Percentiles rank a stretch among this genome's conserved stretches.
Evolutionary conservation across 176 grass and related monocot genomes (phyloP).

Genomic region (Pontederia crassipes): DNA sequence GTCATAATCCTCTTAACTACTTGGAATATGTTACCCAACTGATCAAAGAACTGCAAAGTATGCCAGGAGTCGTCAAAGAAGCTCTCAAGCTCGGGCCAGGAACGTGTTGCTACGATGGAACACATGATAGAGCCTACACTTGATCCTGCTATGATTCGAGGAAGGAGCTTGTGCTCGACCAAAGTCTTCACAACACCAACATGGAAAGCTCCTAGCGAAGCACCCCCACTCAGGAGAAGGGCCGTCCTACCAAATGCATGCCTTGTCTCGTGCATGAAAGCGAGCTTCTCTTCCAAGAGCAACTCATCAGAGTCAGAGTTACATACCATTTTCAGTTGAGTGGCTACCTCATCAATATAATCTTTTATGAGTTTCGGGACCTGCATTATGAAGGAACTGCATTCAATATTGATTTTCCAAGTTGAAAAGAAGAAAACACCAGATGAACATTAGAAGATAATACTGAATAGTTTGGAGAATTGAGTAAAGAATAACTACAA

Average conservation of each 20-base stretch:
- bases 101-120: constrained; percentile 61
- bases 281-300: constrained; percentile 74
- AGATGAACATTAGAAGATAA: neutral
- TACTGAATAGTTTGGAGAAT: too few species aligned
- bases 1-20: constrained; percentile 79
- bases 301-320: constrained; percentile 80
- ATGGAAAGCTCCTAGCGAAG: constrained; percentile 80
- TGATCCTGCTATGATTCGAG: constrained; percentile 82
- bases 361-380: constrained; percentile 92
- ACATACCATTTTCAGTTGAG: constrained; percentile 85
- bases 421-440: neutral
- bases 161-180: constrained; percentile 73
- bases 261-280: constrained; percentile 94
- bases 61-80: constrained; percentile 91
- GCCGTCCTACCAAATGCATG: constrained; percentile 89
- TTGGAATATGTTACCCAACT: constrained; percentile 77
- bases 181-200: constrained; percentile 80
- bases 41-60: constrained; percentile 85
- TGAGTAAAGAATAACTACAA: too few species aligned
- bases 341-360: constrained; percentile 90
- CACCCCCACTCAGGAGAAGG: constrained; percentile 77
- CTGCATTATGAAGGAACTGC: constrained; percentile 12
- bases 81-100: constrained; percentile 77
- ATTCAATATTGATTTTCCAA: neutral
- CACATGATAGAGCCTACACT: constrained; percentile 89